These are phyloP conservation scores for Cutaneotrichosporon dermatis DNA, from an alignment of 1,284 basidiomycete genomes.

Conservation along the genomic window DNA sequence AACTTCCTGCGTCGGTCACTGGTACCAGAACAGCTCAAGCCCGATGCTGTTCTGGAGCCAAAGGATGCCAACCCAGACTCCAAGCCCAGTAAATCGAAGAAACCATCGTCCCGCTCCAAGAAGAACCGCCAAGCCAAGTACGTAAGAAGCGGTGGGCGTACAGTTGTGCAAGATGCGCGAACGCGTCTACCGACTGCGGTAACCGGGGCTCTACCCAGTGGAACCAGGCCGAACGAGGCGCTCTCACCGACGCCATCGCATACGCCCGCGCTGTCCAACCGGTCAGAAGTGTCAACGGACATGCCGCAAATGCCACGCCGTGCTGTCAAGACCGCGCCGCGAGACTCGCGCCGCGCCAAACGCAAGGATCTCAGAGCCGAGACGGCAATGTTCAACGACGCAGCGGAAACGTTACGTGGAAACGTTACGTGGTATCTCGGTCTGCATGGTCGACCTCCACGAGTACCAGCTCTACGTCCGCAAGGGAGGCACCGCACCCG, in stretches of 20 bases:
- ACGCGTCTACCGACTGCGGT: background rate
- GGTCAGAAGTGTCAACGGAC: background rate
- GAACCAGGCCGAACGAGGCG: no score
- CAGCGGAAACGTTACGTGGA: conserved; percentile 28
- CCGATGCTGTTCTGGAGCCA: background rate
- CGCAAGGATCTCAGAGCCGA: conserved; percentile 20
- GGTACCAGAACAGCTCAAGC: conserved; percentile 22
- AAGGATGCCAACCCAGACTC: background rate
- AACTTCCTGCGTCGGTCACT: conserved; percentile 38
- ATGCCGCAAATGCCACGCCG: background rate
- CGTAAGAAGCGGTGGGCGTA: background rate
- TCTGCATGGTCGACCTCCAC: conserved; percentile 33
- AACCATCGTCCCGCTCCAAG: background rate
- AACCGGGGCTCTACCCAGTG: no score
- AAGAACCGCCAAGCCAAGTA: background rate
- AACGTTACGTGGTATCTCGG: conserved; percentile 30
- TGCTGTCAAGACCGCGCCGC: conserved; percentile 29
- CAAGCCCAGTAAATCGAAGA: background rate
- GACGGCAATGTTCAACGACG: conserved; percentile 26
- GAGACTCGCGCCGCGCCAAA: conserved; percentile 27
- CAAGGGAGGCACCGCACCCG: conserved; percentile 1
- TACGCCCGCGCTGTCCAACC: background rate
- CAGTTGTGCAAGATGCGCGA: background rate
- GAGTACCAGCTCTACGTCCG: conserved; percentile 40
- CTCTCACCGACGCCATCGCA: no score